These are phyloP conservation scores for Creolimax fragrantissima DNA, from an alignment of 78 protist species.

Conservation along the genomic window DNA sequence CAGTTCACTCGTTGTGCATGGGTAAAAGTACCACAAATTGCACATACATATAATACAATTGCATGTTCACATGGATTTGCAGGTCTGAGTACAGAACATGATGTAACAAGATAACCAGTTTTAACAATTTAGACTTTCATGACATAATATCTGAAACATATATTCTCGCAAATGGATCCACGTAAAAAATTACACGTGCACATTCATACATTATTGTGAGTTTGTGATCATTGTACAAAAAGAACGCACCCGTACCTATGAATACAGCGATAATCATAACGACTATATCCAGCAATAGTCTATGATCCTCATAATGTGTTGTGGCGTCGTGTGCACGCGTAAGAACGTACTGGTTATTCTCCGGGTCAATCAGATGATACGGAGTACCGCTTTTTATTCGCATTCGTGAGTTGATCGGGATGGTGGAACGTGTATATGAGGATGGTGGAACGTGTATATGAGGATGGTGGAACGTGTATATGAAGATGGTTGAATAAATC, in stretches of 20 bases:
- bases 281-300: conserved; percentile 8
- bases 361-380: conserved; percentile 7
- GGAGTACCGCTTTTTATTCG: background rate
- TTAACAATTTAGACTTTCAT: too few relatives aligned
- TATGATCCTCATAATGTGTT: conserved; percentile 13
- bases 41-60: too few relatives aligned
- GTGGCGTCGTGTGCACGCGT: conserved; percentile 8
- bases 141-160: too few relatives aligned
- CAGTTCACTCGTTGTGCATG: too few relatives aligned
- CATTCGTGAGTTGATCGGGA: background rate
- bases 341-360: conserved; percentile 31
- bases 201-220: too few relatives aligned
- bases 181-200: too few relatives aligned
- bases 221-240: too few relatives aligned
- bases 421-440: background rate
- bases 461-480: background rate
- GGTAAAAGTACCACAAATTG: too few relatives aligned
- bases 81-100: too few relatives aligned
- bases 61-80: too few relatives aligned
- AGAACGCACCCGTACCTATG: background rate
- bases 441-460: background rate
- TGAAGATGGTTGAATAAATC: background rate
- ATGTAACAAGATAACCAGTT: too few relatives aligned
- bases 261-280: background rate
- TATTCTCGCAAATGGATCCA: too few relatives aligned